These are phyloP conservation scores for Ophiocordyceps unilateralis DNA, from an alignment of 2,329 filamentous ascomycete genomes.

Conservation along the genomic window DNA sequence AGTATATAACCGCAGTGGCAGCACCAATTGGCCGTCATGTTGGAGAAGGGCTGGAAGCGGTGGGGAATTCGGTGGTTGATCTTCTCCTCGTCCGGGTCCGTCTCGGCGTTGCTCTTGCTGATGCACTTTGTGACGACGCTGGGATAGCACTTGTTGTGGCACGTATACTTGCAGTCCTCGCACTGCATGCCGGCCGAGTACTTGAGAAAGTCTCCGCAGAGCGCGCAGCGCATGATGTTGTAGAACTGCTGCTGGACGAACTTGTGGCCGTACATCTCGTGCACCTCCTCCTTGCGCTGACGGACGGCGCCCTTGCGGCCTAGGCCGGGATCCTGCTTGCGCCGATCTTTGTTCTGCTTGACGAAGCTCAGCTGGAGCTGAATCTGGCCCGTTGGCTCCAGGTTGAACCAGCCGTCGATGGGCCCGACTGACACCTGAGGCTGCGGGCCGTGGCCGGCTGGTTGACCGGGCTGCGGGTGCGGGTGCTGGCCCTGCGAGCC, in stretches of 20 bases:
- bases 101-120: constrained; percentile 97
- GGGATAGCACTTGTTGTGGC: constrained; percentile 90
- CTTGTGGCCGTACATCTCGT: constrained; percentile 98
- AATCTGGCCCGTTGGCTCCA: constrained; percentile 86
- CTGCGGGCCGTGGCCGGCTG: constrained; percentile 20
- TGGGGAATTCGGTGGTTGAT: constrained; percentile 99
- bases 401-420: constrained; percentile 91
- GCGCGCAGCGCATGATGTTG: constrained; percentile 98
- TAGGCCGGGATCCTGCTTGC: constrained; percentile 74
- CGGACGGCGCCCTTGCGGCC: constrained; percentile 91
- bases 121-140: constrained; percentile 99
- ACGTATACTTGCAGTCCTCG: constrained; percentile 98
- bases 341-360: constrained; percentile 73
- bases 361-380: constrained; percentile 82
- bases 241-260: constrained; percentile 98
- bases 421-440: constrained; percentile 38
- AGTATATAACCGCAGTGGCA: constrained; percentile 96
- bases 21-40: constrained; percentile 98
- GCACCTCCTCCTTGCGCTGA: constrained; percentile 93
- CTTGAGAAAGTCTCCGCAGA: constrained; percentile 96
- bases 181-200: constrained; percentile 99
- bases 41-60: constrained; percentile 90
- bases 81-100: constrained; percentile 96
- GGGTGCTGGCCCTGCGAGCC: constrained; percentile 16
- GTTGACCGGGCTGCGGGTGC: constrained; percentile 6